A percentile compares a stretch with the other conserved stretches of the same genome.
phyloP scores from a whole-genome alignment of 1,139 yeast species.

The Geotrichum europaeum region DNA sequence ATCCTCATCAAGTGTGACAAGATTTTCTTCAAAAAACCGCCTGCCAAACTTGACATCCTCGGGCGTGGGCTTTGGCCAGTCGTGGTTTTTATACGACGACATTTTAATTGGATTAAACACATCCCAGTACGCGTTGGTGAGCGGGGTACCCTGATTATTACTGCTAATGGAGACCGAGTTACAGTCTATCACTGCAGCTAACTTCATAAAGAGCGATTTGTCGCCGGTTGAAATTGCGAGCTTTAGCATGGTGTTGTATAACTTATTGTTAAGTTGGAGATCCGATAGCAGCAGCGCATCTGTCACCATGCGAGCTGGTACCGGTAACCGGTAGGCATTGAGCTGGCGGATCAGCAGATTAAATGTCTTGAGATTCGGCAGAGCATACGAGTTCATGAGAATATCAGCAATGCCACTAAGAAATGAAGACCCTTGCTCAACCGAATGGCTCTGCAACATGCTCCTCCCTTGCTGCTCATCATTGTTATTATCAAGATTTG shows the following conservation, averaged over 20 bases:
- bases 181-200: constrained; percentile 20
- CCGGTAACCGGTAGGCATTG: constrained; percentile 20
- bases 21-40: constrained; percentile 13
- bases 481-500: background rate
- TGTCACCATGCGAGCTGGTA: constrained; percentile 27
- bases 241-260: constrained; percentile 21
- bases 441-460: background rate
- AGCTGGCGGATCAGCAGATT: constrained; percentile 24
- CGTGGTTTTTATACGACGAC: constrained; percentile 13
- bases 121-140: constrained; percentile 10
- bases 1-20: background rate
- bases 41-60: constrained; percentile 14
- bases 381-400: constrained; percentile 21
- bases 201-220: constrained; percentile 18
- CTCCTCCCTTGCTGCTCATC: background rate
- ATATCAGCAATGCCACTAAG: constrained; percentile 16
- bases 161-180: constrained; percentile 11
- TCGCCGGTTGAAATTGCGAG: constrained; percentile 23
- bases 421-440: constrained; percentile 2
- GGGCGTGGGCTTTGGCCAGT: constrained; percentile 7
- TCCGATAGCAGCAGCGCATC: constrained; percentile 24
- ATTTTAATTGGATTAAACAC: constrained; percentile 13
- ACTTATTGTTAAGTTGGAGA: constrained; percentile 21
- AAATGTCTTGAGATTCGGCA: constrained; percentile 25
- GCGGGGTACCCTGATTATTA: constrained; percentile 13